Evolutionary conservation across 768 basidiomycete genomes (phyloP).

Genomic region (Tricholoma sp.): DNA sequence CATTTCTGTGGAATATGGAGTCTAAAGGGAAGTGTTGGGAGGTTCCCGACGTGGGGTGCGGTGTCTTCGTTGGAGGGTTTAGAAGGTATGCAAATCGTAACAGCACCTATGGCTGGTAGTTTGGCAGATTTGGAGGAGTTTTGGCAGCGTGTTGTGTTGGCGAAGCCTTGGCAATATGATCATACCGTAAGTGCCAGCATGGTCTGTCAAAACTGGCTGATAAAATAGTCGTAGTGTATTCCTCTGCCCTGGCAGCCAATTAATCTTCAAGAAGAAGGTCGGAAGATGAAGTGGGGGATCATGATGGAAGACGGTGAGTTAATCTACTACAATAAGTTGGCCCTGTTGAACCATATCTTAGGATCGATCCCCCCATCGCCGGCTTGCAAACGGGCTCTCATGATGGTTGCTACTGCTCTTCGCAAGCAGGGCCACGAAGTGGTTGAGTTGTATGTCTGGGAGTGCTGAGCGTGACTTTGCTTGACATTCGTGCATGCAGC

Average conservation of each 20-base stretch:
- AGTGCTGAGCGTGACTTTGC: neutral
- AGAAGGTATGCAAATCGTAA: conserved; percentile 49
- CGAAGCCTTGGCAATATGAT: conserved; percentile 67
- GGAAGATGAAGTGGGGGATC: conserved; percentile 56
- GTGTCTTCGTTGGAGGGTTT: conserved; percentile 45
- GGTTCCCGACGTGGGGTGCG: conserved; percentile 52
- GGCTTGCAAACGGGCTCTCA: conserved; percentile 55
- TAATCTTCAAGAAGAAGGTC: conserved; percentile 40
- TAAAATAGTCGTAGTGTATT: conserved; percentile 32
- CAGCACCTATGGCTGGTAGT: conserved; percentile 58
- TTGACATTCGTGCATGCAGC: conserved; percentile 11
- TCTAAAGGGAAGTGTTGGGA: conserved; percentile 53
- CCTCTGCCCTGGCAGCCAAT: conserved; percentile 46
- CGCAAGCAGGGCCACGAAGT: conserved; percentile 59
- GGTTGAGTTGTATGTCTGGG: conserved; percentile 47
- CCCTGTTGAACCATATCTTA: conserved; percentile 17
- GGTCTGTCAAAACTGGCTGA: neutral
- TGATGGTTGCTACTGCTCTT: conserved; percentile 46
- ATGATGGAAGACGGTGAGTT: conserved; percentile 57
- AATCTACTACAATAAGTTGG: neutral
- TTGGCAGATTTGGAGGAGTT: conserved; percentile 60
- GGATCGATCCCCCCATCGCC: conserved; percentile 58
- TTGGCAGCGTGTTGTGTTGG: conserved; percentile 55
- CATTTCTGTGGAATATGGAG: conserved; percentile 70
- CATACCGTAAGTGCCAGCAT: conserved; percentile 35